These are phyloP conservation scores for Lentinula lateritia DNA, from an alignment of 768 basidiomycete genomes.

Conservation along the genomic window DNA sequence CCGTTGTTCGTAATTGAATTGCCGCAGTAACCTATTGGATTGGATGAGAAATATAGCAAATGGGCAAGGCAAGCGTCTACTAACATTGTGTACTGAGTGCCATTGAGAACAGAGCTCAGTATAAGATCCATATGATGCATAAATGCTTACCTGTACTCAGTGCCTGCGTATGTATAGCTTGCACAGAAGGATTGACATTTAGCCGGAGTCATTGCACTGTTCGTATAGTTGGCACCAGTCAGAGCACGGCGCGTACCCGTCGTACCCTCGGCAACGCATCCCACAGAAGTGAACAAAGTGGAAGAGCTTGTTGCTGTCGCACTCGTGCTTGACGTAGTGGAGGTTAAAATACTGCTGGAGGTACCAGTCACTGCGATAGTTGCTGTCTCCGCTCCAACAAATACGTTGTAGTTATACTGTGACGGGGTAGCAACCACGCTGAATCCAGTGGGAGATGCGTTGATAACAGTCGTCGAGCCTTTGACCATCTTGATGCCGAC, in stretches of 20 bases:
- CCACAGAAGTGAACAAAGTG: constrained; percentile 4
- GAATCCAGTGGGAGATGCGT: constrained; percentile 42
- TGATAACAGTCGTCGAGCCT: constrained; percentile 43
- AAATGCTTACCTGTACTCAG: constrained; percentile 17
- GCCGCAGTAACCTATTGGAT: constrained; percentile 15
- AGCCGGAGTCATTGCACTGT: constrained; percentile 24
- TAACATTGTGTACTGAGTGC: not conserved
- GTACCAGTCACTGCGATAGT: not conserved
- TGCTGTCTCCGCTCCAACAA: constrained; percentile 35
- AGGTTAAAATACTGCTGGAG: not conserved
- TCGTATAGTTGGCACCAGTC: constrained; percentile 19
- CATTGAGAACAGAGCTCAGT: not conserved
- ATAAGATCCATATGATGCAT: not conserved
- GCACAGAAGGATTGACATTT: constrained; percentile 24
- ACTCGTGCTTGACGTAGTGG: constrained; percentile 10
- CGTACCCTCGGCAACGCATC: constrained; percentile 29
- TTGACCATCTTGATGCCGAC: constrained; percentile 20
- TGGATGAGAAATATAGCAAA: not conserved
- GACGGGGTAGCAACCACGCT: constrained; percentile 22
- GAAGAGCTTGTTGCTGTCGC: not conserved
- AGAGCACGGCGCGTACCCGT: constrained; percentile 22
- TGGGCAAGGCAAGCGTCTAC: not conserved
- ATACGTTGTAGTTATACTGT: constrained; percentile 62
- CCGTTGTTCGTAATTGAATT: constrained; percentile 18
- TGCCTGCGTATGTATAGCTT: constrained; percentile 24